Percentiles rank a stretch among this genome's conserved stretches.
These are phyloP conservation scores for Umbellularia californica DNA, from an alignment of 164 flowering plant species.

Conservation along the genomic window DNA sequence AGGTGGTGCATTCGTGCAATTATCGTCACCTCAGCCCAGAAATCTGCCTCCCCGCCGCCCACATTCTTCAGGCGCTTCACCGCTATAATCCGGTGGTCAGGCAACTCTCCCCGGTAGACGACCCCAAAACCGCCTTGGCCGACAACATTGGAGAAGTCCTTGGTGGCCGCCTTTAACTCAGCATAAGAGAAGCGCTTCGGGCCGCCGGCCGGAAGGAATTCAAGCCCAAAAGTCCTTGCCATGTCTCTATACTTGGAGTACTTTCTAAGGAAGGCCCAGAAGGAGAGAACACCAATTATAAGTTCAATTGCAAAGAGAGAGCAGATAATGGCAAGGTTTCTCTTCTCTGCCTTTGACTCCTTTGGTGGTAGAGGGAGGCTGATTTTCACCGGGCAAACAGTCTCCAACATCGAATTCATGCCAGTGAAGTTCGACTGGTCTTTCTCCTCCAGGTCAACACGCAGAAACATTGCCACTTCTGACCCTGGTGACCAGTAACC, in stretches of 20 bases:
- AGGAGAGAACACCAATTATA: constrained; percentile 48
- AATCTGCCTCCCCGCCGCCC: constrained; percentile 54
- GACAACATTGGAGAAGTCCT: constrained; percentile 45
- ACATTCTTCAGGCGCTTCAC: constrained; percentile 54
- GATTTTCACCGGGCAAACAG: constrained; percentile 48
- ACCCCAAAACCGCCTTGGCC: constrained; percentile 76
- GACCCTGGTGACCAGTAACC: constrained; percentile 75
- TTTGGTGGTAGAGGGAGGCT: constrained; percentile 54
- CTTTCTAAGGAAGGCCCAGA: constrained; percentile 62
- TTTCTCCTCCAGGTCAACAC: constrained; percentile 38
- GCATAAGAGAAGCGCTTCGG: constrained; percentile 61
- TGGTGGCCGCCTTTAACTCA: constrained; percentile 63
- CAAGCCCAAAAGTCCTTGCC: constrained; percentile 68
- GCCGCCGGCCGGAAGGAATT: constrained; percentile 62
- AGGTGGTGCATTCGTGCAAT: constrained; percentile 88
- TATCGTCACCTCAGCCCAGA: constrained; percentile 85
- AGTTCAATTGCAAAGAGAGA: constrained; percentile 60
- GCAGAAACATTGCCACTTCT: constrained; percentile 36
- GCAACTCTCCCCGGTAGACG: constrained; percentile 57
- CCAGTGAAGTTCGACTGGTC: constrained; percentile 51
- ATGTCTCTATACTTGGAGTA: constrained; percentile 67
- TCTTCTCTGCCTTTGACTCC: constrained; percentile 35
- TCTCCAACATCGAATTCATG: constrained; percentile 41
- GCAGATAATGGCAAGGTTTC: constrained; percentile 53
- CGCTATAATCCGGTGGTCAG: constrained; percentile 61